Base-by-base conservation (phyloP, 495 filamentous ascomycete species). In the Aspergillus saccharolyticus region DNA sequence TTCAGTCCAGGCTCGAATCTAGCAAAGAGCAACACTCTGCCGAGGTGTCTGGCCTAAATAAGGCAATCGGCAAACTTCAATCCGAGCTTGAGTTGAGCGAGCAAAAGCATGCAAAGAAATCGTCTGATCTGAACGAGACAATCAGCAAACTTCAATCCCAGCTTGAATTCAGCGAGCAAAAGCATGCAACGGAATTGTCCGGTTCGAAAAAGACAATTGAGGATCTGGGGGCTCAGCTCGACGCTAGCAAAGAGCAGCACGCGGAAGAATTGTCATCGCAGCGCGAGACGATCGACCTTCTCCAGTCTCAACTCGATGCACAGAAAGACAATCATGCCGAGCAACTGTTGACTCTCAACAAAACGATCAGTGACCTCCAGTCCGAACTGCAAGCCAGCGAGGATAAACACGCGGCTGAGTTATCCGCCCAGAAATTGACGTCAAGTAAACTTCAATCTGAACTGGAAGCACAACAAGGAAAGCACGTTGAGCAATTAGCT, bases 1-100 rank as follows among this genome's bases (percentile, higher is more conserved):
- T 83, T 17, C 78, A 84, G 64, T 75, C 76, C 10, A 75, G 83
- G 44, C 55, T 83, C 33, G 81, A 82, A 64, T 80, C 84, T 57
- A 70, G 59, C 60, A 74, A 68, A 50, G 52, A 70, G 33, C 68
- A 76, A 25, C 75, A 82, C 52, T 81, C 84, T 17, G 78, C 75
- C 3, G 82, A 88, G 62, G 74, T 82, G 58, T 74, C 80, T 1
- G 80, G 83, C 43, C 64, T 88, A 44, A 75, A 78, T 58, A 75
- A 74, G 1, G 83, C 80, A 14, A 75, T 85, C 33, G 76, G 77
- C 63, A 69, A 72, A 25, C 69, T 83, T 16, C 78, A 84, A 63
- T 76, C 76, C 14, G 75, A 83, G 47, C 57, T 84, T 42, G 81
- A 82, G 65, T 79, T 84, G 57, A 70, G 57, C 59, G 73, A 67